A percentile compares a stretch with the other conserved stretches of the same genome.
Evolutionary conservation across 345 rosid genomes (phyloP).

Genomic region (Euclidium syriacum): DNA sequence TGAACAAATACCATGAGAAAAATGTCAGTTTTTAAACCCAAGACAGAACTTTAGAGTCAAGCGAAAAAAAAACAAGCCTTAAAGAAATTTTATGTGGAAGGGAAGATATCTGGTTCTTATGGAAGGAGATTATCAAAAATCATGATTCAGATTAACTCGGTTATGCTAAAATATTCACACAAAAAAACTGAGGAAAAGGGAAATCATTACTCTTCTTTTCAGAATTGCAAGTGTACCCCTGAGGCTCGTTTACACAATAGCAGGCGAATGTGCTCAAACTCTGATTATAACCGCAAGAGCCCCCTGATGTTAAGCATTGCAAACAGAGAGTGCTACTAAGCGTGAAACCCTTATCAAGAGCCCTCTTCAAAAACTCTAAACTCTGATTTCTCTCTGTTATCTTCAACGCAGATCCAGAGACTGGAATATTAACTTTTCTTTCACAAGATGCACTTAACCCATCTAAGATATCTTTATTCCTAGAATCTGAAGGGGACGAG

Average conservation of each 20-base stretch:
- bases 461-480: not conserved
- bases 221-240: not conserved
- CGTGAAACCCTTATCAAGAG: slow-evolving; percentile 25
- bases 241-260: slow-evolving; percentile 1
- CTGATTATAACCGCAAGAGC: slow-evolving; percentile 24
- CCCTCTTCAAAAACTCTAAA: not conserved
- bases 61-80: not conserved
- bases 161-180: too few species aligned
- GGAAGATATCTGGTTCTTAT: too few species aligned
- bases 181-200: not conserved
- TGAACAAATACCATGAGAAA: not conserved
- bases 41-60: not conserved
- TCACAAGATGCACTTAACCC: not conserved
- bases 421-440: slow-evolving; percentile 1
- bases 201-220: not conserved
- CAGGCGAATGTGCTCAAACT: slow-evolving; percentile 9
- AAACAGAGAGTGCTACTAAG: not conserved
- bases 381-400: not conserved
- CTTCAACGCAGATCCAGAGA: not conserved
- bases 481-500: not conserved
- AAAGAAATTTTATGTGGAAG: too few species aligned
- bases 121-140: not conserved
- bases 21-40: too few species aligned
- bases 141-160: too few species aligned
- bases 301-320: not conserved